A percentile compares a stretch with the other conserved stretches of the same genome.
These are phyloP conservation scores for Boletellus emodensis DNA, from an alignment of 768 basidiomycete species.

Conservation along the genomic window DNA sequence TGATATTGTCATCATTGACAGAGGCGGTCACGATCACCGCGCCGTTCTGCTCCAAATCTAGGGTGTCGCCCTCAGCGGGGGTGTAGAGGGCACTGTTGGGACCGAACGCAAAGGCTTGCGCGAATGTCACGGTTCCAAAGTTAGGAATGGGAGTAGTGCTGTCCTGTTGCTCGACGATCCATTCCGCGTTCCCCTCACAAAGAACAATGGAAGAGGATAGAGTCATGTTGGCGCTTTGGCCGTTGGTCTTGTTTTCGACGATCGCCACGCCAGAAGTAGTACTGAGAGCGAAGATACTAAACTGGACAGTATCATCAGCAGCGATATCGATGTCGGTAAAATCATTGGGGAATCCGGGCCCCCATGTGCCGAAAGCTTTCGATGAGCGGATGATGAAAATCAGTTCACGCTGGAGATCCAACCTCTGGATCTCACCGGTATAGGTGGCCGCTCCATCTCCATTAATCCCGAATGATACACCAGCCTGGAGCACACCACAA, in stretches of 20 bases:
- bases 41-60: too few relatives aligned
- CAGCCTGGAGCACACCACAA: conserved; percentile 3
- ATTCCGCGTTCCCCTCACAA: neutral
- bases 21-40: too few relatives aligned
- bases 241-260: neutral
- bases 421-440: neutral
- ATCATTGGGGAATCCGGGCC: too few relatives aligned
- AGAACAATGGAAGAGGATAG: neutral
- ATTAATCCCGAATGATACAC: too few relatives aligned
- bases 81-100: too few relatives aligned
- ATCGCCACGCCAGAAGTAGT: neutral
- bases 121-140: too few relatives aligned
- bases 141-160: neutral
- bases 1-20: too few relatives aligned
- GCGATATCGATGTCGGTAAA: neutral
- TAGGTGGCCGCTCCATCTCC: too few relatives aligned
- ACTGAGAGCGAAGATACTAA: neutral
- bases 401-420: too few relatives aligned
- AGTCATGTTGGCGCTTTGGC: neutral
- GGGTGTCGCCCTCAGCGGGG: too few relatives aligned
- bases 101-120: too few relatives aligned
- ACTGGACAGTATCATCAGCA: neutral
- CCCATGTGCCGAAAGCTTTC: neutral
- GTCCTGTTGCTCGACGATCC: neutral
- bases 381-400: neutral